Evolutionary conservation across 2,329 filamentous ascomycete species (phyloP), one percentile per base, ranked within the genome.

Genomic region (Fusarium foetens): DNA sequence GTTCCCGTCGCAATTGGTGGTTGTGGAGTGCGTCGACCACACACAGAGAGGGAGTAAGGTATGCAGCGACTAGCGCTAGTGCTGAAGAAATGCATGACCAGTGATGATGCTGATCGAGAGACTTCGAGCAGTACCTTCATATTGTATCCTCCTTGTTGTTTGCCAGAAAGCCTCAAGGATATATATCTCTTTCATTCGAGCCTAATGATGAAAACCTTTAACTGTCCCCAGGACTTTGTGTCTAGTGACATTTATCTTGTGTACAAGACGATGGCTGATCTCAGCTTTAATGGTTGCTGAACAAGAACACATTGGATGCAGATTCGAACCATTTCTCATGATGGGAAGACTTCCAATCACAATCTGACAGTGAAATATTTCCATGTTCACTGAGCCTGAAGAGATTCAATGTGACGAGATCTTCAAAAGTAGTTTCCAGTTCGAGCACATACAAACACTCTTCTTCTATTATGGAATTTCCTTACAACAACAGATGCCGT

Each of bases 401-500:
- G 12, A 10, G 29, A 35, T 35, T 35, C 4, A 10, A 6, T 3
- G 17, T 13, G 17, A 14, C 11, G n/a, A 25, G n/a, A 51, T 13
- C 17, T 51, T n/a, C 4, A 11, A 51, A 3, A 51, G 31, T 19
- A 10, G 5, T 23, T 35, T 35, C 48, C 9, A 35, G 46, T 9
- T 21, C n/a, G 3, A 25, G n/a, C 3, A 11, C 3, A 11, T 8
- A 23, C 29, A 35, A 51, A 14, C 29, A 5, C 29, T 19, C 6
- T 25, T 11, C 29, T 29, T 11, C 29, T 29, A 21, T 29, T 19
- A 0, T 5, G 8, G 7, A 23, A 19, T 5, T 33, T 29, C 8
- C 0, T 2, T 10, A 23, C 3, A 33, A 33, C 8, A 2, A 3
- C 8, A 35, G 16, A 35, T 25, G 2, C 3, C 2, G 3, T 14